A percentile compares a stretch with the other conserved stretches of the same genome.
Conservation (phyloP, 2,329 filamentous ascomycete genomes). For the Neonectria neomacrospora region DNA sequence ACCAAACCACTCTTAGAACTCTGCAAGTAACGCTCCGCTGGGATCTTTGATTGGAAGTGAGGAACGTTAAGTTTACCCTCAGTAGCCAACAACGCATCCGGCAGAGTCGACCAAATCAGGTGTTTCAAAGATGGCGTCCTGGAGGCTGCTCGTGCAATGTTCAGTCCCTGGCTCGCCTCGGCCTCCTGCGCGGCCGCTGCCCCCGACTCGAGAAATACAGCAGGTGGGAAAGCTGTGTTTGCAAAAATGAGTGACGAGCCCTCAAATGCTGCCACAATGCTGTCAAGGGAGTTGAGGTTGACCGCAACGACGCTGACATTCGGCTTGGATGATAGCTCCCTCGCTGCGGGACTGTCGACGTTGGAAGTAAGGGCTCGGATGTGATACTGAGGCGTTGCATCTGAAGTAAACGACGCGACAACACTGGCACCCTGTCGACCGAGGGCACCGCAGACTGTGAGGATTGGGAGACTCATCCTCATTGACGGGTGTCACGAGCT, state of each 20-base stretch:
- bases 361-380: slow-evolving; percentile 17
- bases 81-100: background rate
- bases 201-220: background rate
- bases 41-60: slow-evolving; percentile 10
- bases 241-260: slow-evolving; percentile 4
- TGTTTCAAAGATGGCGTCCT: background rate
- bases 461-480: too few relatives aligned
- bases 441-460: too few relatives aligned
- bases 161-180: background rate
- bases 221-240: background rate
- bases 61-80: background rate
- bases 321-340: background rate
- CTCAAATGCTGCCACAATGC: background rate
- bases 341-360: background rate
- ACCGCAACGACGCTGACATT: background rate
- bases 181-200: background rate
- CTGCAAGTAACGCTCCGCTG: background rate
- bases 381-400: background rate
- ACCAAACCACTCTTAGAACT: background rate
- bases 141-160: slow-evolving; percentile 3
- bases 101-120: slow-evolving; percentile 16
- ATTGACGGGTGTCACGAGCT: too few relatives aligned
- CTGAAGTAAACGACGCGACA: background rate
- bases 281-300: slow-evolving; percentile 2
- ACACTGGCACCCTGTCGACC: slow-evolving; percentile 3